These are phyloP conservation scores for Xanthoconium stramineum DNA, from an alignment of 768 basidiomycete genomes.

Conservation along the genomic window DNA sequence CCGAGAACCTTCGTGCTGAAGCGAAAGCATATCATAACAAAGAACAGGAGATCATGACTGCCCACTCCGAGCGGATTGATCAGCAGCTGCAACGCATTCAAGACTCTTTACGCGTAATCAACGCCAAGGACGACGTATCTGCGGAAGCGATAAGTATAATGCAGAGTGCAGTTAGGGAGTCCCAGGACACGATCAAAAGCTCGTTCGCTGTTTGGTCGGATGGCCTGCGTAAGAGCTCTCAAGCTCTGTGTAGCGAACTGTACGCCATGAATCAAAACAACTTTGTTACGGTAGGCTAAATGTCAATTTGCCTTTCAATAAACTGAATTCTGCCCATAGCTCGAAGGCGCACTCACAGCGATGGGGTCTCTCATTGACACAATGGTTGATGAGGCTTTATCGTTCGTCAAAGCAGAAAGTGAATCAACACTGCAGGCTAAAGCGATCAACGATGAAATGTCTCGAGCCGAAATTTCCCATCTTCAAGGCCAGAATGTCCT, in stretches of 20 bases:
- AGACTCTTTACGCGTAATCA: conserved; percentile 50
- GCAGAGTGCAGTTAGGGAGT: conserved; percentile 48
- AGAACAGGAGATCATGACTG: conserved; percentile 52
- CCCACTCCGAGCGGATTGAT: conserved; percentile 52
- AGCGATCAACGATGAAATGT: conserved; percentile 43
- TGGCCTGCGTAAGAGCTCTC: conserved; percentile 46
- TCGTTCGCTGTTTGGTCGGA: conserved; percentile 57
- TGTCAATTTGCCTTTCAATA: neutral
- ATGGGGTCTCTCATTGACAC: conserved; percentile 60
- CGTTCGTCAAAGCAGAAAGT: conserved; percentile 55
- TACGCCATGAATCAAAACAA: conserved; percentile 42
- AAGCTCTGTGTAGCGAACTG: conserved; percentile 45
- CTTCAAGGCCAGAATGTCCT: conserved; percentile 70
- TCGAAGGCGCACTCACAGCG: conserved; percentile 56
- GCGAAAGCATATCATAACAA: conserved; percentile 53
- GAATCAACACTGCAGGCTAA: conserved; percentile 50
- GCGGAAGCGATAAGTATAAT: conserved; percentile 48
- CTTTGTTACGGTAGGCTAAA: conserved; percentile 41
- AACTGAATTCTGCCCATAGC: conserved; percentile 26
- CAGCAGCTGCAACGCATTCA: conserved; percentile 55
- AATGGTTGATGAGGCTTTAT: conserved; percentile 54
- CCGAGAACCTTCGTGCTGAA: conserved; percentile 51
- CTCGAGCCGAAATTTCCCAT: conserved; percentile 52
- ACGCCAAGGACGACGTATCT: conserved; percentile 53
- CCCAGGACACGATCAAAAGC: conserved; percentile 49